These are phyloP conservation scores for Tricharina praecox DNA, from an alignment of 495 filamentous ascomycete species.

Conservation along the genomic window DNA sequence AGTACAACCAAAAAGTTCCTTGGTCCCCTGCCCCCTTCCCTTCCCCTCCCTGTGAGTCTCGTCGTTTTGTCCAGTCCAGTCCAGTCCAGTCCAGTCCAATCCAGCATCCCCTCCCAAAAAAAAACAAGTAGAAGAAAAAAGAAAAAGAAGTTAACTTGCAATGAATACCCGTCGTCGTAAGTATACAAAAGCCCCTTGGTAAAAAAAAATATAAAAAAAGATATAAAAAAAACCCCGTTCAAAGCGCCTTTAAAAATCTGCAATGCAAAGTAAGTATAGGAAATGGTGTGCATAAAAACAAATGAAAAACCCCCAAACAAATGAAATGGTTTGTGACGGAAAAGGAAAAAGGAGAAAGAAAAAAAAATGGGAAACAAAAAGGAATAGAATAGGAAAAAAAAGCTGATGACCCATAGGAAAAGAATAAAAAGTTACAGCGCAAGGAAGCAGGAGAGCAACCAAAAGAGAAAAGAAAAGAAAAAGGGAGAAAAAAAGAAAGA, in stretches of 20 bases:
- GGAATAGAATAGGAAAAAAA: not conserved
- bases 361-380: not conserved
- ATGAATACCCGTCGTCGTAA: no score
- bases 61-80: no score
- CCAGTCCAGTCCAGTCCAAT: no score
- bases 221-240: no score
- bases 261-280: no score
- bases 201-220: conserved; percentile 1
- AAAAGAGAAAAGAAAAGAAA: conserved; percentile 1
- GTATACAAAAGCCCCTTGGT: not conserved
- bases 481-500: not conserved
- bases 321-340: not conserved
- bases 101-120: no score
- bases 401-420: no score
- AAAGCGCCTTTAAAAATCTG: conserved; percentile 1
- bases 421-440: no score
- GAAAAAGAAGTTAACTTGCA: no score
- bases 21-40: no score
- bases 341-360: conserved; percentile 3
- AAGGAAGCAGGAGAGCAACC: not conserved
- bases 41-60: no score
- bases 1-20: no score
- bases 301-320: not conserved
- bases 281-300: not conserved
- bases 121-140: conserved; percentile 1